These are phyloP conservation scores for Acacia confusa DNA, from an alignment of 306 rosid genomes.

Conservation along the genomic window DNA sequence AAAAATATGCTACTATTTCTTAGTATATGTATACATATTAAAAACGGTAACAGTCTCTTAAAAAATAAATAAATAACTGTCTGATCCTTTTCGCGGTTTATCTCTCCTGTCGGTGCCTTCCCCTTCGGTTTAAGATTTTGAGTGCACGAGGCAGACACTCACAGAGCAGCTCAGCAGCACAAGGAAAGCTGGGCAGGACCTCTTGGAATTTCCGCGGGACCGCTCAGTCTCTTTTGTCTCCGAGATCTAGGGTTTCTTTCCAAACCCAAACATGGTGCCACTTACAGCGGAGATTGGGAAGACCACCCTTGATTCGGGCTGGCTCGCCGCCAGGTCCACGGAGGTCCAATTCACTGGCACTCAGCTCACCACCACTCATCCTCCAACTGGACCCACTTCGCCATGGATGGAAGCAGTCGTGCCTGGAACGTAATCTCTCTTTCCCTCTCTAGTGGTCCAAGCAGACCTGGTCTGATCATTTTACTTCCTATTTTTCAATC, in stretches of 20 bases:
- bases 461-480: neutral
- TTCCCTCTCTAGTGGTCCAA: neutral
- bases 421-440: conserved; percentile 85
- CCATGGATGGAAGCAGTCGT: conserved; percentile 89
- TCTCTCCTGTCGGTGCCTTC: neutral
- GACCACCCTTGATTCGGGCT: conserved; percentile 62
- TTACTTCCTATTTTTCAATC: neutral
- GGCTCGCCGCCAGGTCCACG: conserved; percentile 86
- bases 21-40: too few species aligned
- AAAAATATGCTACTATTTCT: too few species aligned
- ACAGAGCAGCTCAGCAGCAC: neutral
- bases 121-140: neutral
- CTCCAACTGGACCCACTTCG: conserved; percentile 59
- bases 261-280: neutral
- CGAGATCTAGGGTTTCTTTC: conserved; percentile 17
- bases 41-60: too few species aligned
- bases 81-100: neutral
- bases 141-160: neutral
- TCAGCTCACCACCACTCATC: conserved; percentile 84
- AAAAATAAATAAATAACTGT: neutral
- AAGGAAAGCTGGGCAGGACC: neutral
- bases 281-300: conserved; percentile 45
- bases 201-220: neutral
- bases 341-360: conserved; percentile 63
- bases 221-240: neutral